A percentile compares a stretch with the other conserved stretches of the same genome.
These are phyloP conservation scores for Corynespora cassiicola DNA, from an alignment of 2,329 filamentous ascomycete genomes.

Conservation along the genomic window DNA sequence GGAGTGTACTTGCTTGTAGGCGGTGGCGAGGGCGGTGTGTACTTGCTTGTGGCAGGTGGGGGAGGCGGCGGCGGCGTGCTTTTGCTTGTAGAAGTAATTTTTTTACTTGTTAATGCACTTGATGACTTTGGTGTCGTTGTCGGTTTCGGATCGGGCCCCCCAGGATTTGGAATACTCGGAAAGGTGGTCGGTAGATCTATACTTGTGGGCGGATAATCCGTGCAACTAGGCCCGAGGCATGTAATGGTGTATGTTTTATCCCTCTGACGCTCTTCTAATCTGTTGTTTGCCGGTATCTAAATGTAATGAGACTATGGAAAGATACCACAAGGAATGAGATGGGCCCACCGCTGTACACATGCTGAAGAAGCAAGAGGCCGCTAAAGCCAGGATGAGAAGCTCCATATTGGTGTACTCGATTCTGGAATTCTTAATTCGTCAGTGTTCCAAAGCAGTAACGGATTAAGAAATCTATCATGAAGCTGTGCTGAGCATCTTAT, in stretches of 20 bases:
- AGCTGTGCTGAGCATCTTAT: too few relatives aligned
- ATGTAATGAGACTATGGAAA: background rate
- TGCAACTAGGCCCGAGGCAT: conserved; percentile 27
- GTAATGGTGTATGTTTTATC: conserved; percentile 32
- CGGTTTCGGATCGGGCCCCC: conserved; percentile 4
- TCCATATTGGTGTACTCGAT: too few relatives aligned
- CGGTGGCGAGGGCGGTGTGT: conserved; percentile 12
- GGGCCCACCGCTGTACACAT: conserved; percentile 28
- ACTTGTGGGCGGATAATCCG: conserved; percentile 19
- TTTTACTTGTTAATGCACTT: conserved; percentile 2
- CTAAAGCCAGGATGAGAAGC: conserved; percentile 15
- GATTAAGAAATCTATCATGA: too few relatives aligned
- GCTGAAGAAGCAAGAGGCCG: conserved; percentile 17
- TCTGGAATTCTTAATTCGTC: too few relatives aligned
- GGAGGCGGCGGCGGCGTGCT: conserved; percentile 12
- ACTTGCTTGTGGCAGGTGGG: conserved; percentile 12
- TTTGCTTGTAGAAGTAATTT: conserved; percentile 1
- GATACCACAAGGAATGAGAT: background rate
- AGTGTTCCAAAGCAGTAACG: too few relatives aligned
- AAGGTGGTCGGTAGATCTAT: conserved; percentile 12
- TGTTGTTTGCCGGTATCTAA: conserved; percentile 24
- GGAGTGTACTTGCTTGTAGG: conserved; percentile 14
- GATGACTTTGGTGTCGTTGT: conserved; percentile 13
- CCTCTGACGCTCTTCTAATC: conserved; percentile 27
- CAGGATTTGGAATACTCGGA: conserved; percentile 1